phyloP scores from a whole-genome alignment of 2,329 filamentous ascomycete species.

The Pseudogymnoascus sp. region DNA sequence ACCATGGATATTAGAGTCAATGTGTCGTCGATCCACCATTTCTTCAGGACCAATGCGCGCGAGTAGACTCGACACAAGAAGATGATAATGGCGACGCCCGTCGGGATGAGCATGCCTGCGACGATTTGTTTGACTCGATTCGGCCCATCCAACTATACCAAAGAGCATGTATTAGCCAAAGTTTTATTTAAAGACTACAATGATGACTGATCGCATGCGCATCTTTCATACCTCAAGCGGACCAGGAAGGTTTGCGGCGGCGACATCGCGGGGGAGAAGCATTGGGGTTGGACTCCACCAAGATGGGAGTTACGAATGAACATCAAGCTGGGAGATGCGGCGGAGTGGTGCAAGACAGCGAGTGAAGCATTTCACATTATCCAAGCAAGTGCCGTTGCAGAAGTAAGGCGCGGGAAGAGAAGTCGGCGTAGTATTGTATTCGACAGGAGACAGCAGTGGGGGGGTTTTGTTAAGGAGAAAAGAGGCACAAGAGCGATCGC shows the following conservation, averaged over 20 bases:
- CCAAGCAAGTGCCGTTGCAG: neutral
- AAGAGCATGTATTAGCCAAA: neutral
- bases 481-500: neutral
- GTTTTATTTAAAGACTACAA: neutral
- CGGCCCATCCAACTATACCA: neutral
- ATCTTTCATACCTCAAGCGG: neutral
- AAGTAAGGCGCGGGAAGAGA: neutral
- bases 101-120: neutral
- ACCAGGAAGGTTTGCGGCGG: neutral
- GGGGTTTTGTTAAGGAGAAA: neutral
- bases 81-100: neutral
- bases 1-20: neutral
- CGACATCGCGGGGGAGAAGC: neutral
- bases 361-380: conserved; percentile 7
- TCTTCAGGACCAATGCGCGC: neutral
- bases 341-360: neutral
- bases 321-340: conserved; percentile 2
- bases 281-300: neutral
- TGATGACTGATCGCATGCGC: neutral
- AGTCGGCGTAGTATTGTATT: neutral
- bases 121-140: neutral
- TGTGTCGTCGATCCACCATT: conserved; percentile 2
- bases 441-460: neutral
- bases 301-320: conserved; percentile 1
- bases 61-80: neutral